Conservation (phyloP, 31 red algal species). For the Asparagopsis taxiformis region DNA sequence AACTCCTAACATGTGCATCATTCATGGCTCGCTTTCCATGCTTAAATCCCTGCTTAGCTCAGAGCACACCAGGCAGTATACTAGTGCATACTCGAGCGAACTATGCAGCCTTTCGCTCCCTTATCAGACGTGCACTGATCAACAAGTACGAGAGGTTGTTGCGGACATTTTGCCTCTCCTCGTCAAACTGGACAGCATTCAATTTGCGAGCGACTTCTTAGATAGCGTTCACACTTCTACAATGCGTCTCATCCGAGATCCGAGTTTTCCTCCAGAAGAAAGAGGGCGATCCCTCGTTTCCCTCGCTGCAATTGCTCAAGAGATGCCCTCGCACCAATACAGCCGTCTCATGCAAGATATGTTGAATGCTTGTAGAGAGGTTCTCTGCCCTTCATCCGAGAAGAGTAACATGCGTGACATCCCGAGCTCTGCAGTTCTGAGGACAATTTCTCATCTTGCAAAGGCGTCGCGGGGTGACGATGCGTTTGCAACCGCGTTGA, state of each 20-base stretch:
- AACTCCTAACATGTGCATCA: conserved; percentile 5
- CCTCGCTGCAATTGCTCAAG: conserved; percentile 61
- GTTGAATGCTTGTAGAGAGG: conserved; percentile 42
- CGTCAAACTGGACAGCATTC: conserved; percentile 35
- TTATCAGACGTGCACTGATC: conserved; percentile 53
- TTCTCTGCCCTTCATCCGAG: conserved; percentile 17
- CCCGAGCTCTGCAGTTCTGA: conserved; percentile 25
- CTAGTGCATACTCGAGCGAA: conserved; percentile 29
- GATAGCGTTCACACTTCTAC: conserved; percentile 43
- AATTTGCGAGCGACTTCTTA: conserved; percentile 51
- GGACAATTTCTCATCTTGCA: conserved; percentile 34
- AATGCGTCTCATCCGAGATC: conserved; percentile 30
- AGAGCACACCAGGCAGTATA: conserved; percentile 37
- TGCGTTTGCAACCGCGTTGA: conserved; percentile 27
- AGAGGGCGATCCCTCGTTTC: conserved; percentile 65
- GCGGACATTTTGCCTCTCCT: conserved; percentile 71
- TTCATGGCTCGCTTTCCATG: conserved; percentile 80
- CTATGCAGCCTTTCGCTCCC: conserved; percentile 62
- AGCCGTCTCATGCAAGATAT: conserved; percentile 55
- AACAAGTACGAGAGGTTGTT: conserved; percentile 58
- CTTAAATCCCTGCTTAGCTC: conserved; percentile 65
- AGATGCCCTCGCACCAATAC: conserved; percentile 26
- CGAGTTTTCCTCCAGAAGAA: conserved; percentile 39
- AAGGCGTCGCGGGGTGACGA: conserved; percentile 30
- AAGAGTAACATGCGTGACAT: background rate